Base-by-base conservation (phyloP, 2,329 filamentous ascomycete genomes). In the Fusarium kyushuense region DNA sequence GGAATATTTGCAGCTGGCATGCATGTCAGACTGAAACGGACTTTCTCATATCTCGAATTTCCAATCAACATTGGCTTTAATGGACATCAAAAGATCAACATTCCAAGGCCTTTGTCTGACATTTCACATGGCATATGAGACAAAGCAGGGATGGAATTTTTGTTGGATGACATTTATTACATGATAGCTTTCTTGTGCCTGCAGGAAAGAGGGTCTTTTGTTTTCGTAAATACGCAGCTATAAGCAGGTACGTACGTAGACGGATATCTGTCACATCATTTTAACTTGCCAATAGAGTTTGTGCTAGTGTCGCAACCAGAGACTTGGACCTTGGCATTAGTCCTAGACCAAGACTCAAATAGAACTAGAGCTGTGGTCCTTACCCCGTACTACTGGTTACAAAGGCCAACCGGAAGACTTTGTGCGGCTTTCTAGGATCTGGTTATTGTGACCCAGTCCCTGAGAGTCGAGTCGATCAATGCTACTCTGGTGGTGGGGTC, bases 271-370 rank as follows among this genome's bases (percentile, higher is more conserved):
- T 29, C 49, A 32, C 16, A 23, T 47, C 23, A 48, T 38, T 53
- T 43, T 54, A 25, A 35, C 40, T 30, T 14, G 11, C 27, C 16
- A 63, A 52, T 58, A 63, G 21, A 58, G 52, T 63, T 63, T 27
- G 9, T 7, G 10, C 60, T 58, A 63, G 35, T 9, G 42, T 30
- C 12, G n/a, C 27, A 61, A 30, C 23, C n/a, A 27, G 30, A 40
- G n/a, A 23, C 43, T 32, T 25, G 25, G 17, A 19, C 43, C 10
- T 25, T 54, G 23, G 17, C n/a, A 62, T 33, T 33, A 33, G 32
- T 33, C 6, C 27, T 27, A 6, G 27, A 9, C 27, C 9, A 27
- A 27, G 27, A 8, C 6, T 21, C 12, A 30, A 63, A 21, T 5
- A 19, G 35, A 1, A 8, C 23, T 21, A 23, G 10, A 17, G 8